Base-by-base conservation (phyloP, 345 rosid genomes). In the Syzygium oleosum region DNA sequence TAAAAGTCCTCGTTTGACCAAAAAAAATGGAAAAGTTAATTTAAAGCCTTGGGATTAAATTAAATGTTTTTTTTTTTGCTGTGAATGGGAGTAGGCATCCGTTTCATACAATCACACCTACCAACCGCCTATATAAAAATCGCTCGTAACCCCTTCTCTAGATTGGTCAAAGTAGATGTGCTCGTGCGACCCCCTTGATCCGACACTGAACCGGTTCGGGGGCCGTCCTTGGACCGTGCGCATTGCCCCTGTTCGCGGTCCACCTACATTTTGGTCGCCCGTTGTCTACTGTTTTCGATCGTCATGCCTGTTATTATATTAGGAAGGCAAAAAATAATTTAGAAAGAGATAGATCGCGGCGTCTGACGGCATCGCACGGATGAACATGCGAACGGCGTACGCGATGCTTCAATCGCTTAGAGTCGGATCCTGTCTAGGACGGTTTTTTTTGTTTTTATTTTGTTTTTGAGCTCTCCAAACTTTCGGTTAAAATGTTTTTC, bases 381-480 rank as follows among this genome's bases (percentile, higher is more conserved):
- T 10, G 19, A 31, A 16, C 17, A 3, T 31, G 22, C 38, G 3
- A 16, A 16, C 15, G 1, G 0, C 5, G 6, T 1, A 4, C 9
- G 21, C 16, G 43, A 19, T 8, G 22, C 41, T 31, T 7, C 43
- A 4, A 31, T 65, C 0, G 6, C 55, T 16, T 1, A 52, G 21
- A 16, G 21, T 5, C 6, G 6, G 55, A 52, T 16, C 17, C 19
- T 15, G 17, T 52, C 21, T 16, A 2, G 55, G 55, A 15, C 6
- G 6, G 2, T 52, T 52, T 16, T 52, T 16, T 52, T 52, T 52
- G 15, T 15, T 4, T 14, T 15, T 4, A 5, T 43, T 52, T 61
- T n/a, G 73, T 29, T n/a, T 61, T 5, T 1, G 11, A 17, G 29
- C 29, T 14, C 77, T 63, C 21, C 10, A 3, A 14, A 63, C 78